These are phyloP conservation scores for Gaertneriomyces sp. DNA, from an alignment of 192 early-diverging fungal species.

Conservation along the genomic window DNA sequence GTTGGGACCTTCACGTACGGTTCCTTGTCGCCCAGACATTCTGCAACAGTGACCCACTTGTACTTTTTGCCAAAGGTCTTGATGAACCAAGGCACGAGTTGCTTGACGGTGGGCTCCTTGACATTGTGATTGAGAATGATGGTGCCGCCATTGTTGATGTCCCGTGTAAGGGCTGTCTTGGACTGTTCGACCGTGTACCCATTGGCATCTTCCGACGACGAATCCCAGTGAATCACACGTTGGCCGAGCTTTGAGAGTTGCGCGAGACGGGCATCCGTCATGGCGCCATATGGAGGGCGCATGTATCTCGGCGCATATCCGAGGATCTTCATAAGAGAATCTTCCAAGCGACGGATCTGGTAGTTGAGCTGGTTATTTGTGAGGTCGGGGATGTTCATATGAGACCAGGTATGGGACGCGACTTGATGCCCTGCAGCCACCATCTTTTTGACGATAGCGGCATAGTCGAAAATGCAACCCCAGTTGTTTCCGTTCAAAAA, in stretches of 20 bases:
- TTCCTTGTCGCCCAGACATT: slow-evolving; percentile 11
- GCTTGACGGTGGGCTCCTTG: neutral
- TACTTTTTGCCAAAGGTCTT: neutral
- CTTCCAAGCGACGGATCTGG: slow-evolving; percentile 57
- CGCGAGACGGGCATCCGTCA: neutral
- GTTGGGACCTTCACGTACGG: slow-evolving; percentile 7
- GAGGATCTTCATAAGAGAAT: slow-evolving; percentile 42
- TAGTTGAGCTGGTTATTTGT: slow-evolving; percentile 50
- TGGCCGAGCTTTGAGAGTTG: slow-evolving; percentile 1
- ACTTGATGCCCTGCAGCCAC: slow-evolving; percentile 57
- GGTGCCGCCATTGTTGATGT: neutral
- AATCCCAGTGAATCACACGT: slow-evolving; percentile 3
- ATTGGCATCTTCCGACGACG: neutral
- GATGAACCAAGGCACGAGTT: slow-evolving; percentile 16
- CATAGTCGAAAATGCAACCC: slow-evolving; percentile 35
- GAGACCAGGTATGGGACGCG: slow-evolving; percentile 63
- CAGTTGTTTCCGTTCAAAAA: slow-evolving; percentile 64
- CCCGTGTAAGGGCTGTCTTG: neutral
- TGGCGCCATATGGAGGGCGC: slow-evolving; percentile 16
- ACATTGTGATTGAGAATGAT: slow-evolving; percentile 9
- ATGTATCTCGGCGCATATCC: slow-evolving; percentile 8
- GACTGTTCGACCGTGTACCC: neutral
- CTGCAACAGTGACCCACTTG: slow-evolving; percentile 18
- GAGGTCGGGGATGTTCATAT: slow-evolving; percentile 48
- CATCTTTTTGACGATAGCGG: slow-evolving; percentile 41